Evolutionary conservation across 2,329 filamentous ascomycete genomes (phyloP).

Genomic region (Thelonectria rubi): DNA sequence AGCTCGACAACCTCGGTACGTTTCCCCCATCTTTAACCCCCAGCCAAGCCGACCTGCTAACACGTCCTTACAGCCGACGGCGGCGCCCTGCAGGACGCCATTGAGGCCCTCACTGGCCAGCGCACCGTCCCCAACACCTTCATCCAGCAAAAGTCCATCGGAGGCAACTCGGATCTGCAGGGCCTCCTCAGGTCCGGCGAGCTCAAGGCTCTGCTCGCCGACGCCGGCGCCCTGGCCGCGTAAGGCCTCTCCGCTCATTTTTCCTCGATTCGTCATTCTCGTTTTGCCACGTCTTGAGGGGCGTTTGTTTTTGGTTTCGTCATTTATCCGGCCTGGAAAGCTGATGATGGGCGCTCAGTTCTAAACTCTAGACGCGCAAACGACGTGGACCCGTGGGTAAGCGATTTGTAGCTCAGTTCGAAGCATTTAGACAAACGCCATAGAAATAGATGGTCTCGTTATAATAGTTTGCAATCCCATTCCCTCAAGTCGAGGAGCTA

Average conservation of each 20-base stretch:
- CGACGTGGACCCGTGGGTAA: background rate
- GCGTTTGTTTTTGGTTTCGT: background rate
- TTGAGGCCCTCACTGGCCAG: conserved; percentile 82
- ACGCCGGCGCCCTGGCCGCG: conserved; percentile 54
- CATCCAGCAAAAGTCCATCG: conserved; percentile 90
- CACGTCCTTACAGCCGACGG: conserved; percentile 74
- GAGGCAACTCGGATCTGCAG: conserved; percentile 90
- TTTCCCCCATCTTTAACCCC: conserved; percentile 37
- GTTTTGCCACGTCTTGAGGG: background rate
- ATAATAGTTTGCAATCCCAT: conserved; percentile 8
- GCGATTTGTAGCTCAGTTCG: background rate
- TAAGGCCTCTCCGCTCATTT: conserved; percentile 43
- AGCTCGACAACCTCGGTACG: conserved; percentile 87
- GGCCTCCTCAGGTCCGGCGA: conserved; percentile 59
- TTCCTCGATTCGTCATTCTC: conserved; percentile 8
- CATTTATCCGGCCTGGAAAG: conserved; percentile 13
- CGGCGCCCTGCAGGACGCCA: conserved; percentile 80
- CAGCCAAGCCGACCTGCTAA: conserved; percentile 27
- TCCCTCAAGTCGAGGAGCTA: conserved; percentile 9
- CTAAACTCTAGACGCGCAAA: conserved; percentile 34
- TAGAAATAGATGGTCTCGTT: conserved; percentile 13
- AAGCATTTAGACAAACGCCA: background rate
- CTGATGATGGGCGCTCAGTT: conserved; percentile 35
- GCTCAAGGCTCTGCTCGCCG: conserved; percentile 53
- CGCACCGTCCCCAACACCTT: conserved; percentile 95